Base-by-base conservation (phyloP, 2,329 filamentous ascomycete species). In the Graphiopsis chlorocephala region DNA sequence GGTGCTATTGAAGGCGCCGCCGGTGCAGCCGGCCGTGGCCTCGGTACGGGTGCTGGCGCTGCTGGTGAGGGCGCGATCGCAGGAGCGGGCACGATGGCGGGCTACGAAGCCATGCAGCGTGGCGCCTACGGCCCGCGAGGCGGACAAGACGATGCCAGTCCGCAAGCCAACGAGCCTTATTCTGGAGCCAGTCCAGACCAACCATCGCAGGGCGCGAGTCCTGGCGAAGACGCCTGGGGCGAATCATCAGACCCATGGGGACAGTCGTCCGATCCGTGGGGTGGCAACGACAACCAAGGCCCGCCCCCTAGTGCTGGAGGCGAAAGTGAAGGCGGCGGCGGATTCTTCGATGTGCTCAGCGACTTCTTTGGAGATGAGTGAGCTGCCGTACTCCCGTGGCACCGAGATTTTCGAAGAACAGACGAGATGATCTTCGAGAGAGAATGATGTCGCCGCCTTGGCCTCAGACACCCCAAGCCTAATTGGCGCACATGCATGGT, bases 51-150 rank as follows among this genome's bases (percentile, higher is more conserved):
- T n/a, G 76, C 72, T 14, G 77, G 72, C 6, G 79, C 77, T n/a
- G 78, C 76, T 15, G 78, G 74, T 1, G 80, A 76, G 61, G 76
- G 73, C 15, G 78, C 76, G 2, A 78, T 80, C 7, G 76, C 78
- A 15, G 74, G 85, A 5, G 86, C 85, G 6, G 86, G 85, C 7
- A 82, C 84, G 1, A 83, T 88, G 78, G 86, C 85, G 35, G 86
- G 85, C 4, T 87, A 87, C 69, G 87, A 88, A 73, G 85, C 86
- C 4, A 86, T 88, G 84, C 83, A 85, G 66, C 74, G 84, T 66
- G 82, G 83, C 2, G 75, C 79, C 68, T 77, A 76, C 29, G 76
- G 76, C 20, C 63, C 65, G 7, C 60, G 65, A 35, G 66, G 68
- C 17, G 66, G 65, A 29, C 73, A 76, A 56, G 72, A 77, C 65